Base-by-base conservation (phyloP, 2,329 filamentous ascomycete species). In the Phialocephala subalpina region DNA sequence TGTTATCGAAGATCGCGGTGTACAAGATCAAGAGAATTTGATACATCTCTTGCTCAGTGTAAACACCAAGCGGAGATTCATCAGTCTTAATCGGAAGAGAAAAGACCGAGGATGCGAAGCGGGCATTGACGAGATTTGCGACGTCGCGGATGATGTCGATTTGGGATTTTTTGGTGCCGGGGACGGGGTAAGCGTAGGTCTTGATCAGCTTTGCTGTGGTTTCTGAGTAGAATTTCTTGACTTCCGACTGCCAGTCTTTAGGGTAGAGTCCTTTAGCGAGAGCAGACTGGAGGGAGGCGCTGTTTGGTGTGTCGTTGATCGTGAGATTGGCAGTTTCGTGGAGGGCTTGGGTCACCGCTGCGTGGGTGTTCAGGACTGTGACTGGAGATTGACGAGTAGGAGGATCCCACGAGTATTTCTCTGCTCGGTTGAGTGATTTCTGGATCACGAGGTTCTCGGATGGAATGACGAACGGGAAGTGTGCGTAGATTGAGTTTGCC, bases 401-500 rank as follows among this genome's bases (percentile, higher is more conserved):
- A 1, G 85, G 84, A 5, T 87, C 84, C 73, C 88, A 96, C 76
- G 86, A 87, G 79, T 94, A 97, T 33, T 89, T 81, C 35, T 90
- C 81, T 53, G 84, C 90, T 53, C 90, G 87, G 63, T 87, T 86
- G 5, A 96, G 82, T 56, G 87, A 82, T 52, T 85, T 87, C 69
- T 94, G 83, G 68, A 94, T 94, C 68, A 85, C 87, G 64, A 84
- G 79, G 77, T 93, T 96, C 75, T 94, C 92, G 0, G 82, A 81
- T 0, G 93, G 92, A 1, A 91, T 88, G 2, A 87, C 88, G 73
- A 90, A 85, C 53, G 75, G 75, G 65, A 70, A 76, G 60, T 76
- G 74, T 0, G 91, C 92, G 69, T 95, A 97, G 62, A 94, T 88
- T 0, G 91, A 94, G 80, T 96, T 90, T 22, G 83, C 79, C 75